Base-by-base conservation (phyloP, 768 basidiomycete genomes). In the Boletus vermiculosoides region DNA sequence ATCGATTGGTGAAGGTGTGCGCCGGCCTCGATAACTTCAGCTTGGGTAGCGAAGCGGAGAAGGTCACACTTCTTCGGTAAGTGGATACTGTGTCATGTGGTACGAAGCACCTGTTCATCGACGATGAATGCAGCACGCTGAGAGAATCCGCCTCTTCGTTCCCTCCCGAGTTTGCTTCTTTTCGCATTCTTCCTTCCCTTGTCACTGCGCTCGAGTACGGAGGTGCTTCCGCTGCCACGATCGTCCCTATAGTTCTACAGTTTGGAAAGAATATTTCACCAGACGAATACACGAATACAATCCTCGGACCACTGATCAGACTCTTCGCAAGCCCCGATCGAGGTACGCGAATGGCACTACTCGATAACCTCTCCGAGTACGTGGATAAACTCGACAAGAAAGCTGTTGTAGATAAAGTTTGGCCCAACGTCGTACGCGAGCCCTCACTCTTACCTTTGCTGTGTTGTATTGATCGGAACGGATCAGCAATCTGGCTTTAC, bases 401-500 rank as follows among this genome's bases (percentile, higher is more conserved):
- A 72, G 83, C 78, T 0, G 92, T 98, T 1, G 82, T 81, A 49
- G 92, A 96, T 42, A 92, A 91, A 65, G 82, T 99, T 18, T 99
- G 94, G 83, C 95, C 97, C 2, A 84, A 94, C 75, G 75, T 99
- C 41, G 94, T 97, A 52, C n/a, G 68, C 56, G 23, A 28, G 1
- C 11, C 10, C 5, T 47, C 3, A 11, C 12, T 8, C 18, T 28
- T n/a, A 28, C 22, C 15, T 20, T 33, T 16, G 2, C 7, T 12
- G 18, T 16, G 37, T n/a, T 11, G 12, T 40, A 10, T 23, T 61
- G 20, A 63, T 50, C 1, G 22, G 28, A 28, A 30, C 41, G 34
- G 30, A 25, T 36, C 45, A 96, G 94, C 92, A 96, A 85, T 92
- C 92, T 4, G 97, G 97, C 0, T 98, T 98, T 67, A 82, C 88